Conservation (phyloP, 2,329 filamentous ascomycete species). For the Cadophora sp. region DNA sequence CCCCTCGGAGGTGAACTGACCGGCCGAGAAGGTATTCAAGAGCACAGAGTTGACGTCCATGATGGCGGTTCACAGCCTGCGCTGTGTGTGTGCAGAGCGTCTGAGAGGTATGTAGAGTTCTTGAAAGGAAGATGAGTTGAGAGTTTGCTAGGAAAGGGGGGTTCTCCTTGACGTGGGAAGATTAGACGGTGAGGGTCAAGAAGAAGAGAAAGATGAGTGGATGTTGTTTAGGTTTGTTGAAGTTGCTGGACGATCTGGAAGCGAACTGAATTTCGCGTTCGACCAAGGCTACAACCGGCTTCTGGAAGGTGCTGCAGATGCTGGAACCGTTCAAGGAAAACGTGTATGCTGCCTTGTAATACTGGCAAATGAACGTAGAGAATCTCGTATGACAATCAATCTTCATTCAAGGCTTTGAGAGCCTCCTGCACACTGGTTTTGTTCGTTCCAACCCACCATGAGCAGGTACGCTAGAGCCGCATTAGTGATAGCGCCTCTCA, state of each 20-base stretch:
- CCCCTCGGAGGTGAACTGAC: constrained; percentile 59
- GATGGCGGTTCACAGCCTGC: constrained; percentile 51
- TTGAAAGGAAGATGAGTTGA: constrained; percentile 22
- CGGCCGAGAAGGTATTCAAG: constrained; percentile 92
- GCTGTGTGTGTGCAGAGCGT: constrained; percentile 34
- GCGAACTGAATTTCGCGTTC: constrained; percentile 35
- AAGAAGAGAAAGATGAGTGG: constrained; percentile 24
- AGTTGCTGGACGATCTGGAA: constrained; percentile 33
- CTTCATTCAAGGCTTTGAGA: neutral
- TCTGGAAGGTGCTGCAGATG: constrained; percentile 31
- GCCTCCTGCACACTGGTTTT: constrained; percentile 6
- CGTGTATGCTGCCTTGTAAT: constrained; percentile 25
- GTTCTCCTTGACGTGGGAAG: constrained; percentile 23
- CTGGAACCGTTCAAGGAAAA: constrained; percentile 30
- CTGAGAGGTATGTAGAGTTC: constrained; percentile 19
- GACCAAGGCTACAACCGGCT: constrained; percentile 32
- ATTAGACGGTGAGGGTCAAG: constrained; percentile 28
- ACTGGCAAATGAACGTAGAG: constrained; percentile 36
- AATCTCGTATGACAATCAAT: constrained; percentile 24
- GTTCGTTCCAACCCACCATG: constrained; percentile 7
- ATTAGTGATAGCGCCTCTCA: constrained; percentile 1
- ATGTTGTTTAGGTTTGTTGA: constrained; percentile 34
- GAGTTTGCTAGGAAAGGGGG: constrained; percentile 19
- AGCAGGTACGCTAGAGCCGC: neutral
- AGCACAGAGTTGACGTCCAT: constrained; percentile 99